phyloP scores from a whole-genome alignment of 2,329 filamentous ascomycete species.

The Aspergillus sojae region DNA sequence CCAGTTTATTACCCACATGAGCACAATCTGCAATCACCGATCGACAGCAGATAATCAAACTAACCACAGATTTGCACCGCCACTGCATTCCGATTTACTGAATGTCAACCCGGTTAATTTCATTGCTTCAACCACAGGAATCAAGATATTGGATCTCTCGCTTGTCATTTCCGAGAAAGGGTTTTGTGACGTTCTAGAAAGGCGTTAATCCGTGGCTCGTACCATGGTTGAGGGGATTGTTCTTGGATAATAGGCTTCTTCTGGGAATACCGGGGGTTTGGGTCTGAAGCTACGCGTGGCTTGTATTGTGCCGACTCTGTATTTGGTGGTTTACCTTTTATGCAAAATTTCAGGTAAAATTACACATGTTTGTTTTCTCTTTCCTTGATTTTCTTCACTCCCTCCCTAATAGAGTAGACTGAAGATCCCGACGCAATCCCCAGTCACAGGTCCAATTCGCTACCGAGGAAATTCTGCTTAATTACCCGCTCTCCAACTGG shows the following conservation, averaged over 20 bases:
- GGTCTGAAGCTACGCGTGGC: not conserved
- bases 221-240: not conserved
- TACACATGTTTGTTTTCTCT: not conserved
- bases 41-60: constrained; percentile 33
- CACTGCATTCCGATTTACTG: not conserved
- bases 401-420: not conserved
- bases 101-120: not conserved
- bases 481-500: not conserved
- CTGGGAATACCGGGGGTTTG: not conserved
- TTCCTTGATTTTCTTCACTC: not conserved
- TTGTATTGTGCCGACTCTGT: not conserved
- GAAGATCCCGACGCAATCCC: not conserved
- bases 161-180: constrained; percentile 1
- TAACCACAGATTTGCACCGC: constrained; percentile 17
- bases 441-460: not conserved
- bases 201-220: not conserved
- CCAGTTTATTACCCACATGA: constrained; percentile 4
- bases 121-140: not conserved
- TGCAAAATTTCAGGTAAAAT: not conserved
- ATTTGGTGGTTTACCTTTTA: not conserved
- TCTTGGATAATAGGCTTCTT: not conserved
- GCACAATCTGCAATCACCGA: constrained; percentile 23
- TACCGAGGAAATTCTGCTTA: not conserved
- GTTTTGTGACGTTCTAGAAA: constrained; percentile 2
- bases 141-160: not conserved